Conservation (phyloP, 352 stramenopile species). For the Phytophthora cajani region DNA sequence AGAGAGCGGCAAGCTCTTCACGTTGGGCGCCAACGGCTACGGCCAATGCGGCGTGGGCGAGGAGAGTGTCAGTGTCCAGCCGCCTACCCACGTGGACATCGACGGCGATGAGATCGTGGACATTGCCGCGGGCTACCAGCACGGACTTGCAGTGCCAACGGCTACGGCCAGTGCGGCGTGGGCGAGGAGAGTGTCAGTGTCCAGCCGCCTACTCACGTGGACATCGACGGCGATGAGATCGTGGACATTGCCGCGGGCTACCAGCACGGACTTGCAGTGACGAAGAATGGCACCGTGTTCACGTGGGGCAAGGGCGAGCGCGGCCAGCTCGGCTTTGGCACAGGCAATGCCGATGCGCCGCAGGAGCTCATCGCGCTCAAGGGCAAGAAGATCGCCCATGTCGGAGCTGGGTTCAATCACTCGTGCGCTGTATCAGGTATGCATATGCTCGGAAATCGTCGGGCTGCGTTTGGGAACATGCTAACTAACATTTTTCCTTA, state of each 20-base stretch:
- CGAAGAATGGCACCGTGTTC: slow-evolving; percentile 71
- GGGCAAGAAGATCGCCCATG: slow-evolving; percentile 61
- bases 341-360: slow-evolving; percentile 71
- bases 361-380: slow-evolving; percentile 85
- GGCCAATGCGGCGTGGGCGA: slow-evolving; percentile 78
- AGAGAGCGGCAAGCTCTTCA: slow-evolving; percentile 82
- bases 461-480: background rate
- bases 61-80: slow-evolving; percentile 66
- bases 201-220: slow-evolving; percentile 52
- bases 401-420: slow-evolving; percentile 87
- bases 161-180: slow-evolving; percentile 83
- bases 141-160: slow-evolving; percentile 73
- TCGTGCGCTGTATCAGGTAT: slow-evolving; percentile 70
- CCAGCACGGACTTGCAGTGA: slow-evolving; percentile 81
- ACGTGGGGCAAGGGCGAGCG: slow-evolving; percentile 87
- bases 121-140: slow-evolving; percentile 80
- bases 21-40: slow-evolving; percentile 79
- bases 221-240: slow-evolving; percentile 73
- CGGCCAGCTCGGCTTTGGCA: slow-evolving; percentile 81
- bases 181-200: slow-evolving; percentile 73
- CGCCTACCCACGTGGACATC: slow-evolving; percentile 63
- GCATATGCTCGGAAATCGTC: background rate
- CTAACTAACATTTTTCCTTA: slow-evolving; percentile 3
- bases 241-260: slow-evolving; percentile 78
- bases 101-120: slow-evolving; percentile 75